A percentile compares a stretch with the other conserved stretches of the same genome.
phyloP scores from a whole-genome alignment of 2,329 filamentous ascomycete species.

The Purpureocillium takamizusanense region DNA sequence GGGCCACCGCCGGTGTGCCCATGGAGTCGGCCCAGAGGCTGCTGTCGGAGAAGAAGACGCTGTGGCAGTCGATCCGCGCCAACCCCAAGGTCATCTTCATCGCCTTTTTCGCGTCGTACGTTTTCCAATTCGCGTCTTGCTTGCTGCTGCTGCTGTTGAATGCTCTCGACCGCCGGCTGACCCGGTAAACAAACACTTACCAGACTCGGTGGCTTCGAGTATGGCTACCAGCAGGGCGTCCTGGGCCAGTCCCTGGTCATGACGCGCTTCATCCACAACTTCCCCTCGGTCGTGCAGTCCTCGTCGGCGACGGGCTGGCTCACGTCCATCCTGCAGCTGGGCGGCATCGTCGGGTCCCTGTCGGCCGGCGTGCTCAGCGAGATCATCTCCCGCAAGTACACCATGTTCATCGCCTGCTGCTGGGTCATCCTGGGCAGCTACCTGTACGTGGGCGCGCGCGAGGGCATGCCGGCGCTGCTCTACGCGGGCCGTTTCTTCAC shows the following conservation, averaged over 20 bases:
- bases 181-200: background rate
- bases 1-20: conserved; percentile 3
- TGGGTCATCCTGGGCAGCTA: conserved; percentile 34
- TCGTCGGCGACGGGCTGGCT: conserved; percentile 40
- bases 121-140: background rate
- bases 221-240: conserved; percentile 47
- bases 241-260: conserved; percentile 45
- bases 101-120: conserved; percentile 30
- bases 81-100: conserved; percentile 29
- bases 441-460: conserved; percentile 31
- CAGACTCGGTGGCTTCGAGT: conserved; percentile 41
- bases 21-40: conserved; percentile 10
- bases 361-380: conserved; percentile 33
- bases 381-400: too few species aligned
- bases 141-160: background rate
- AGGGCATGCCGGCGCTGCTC: conserved; percentile 27
- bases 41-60: conserved; percentile 5
- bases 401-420: too few species aligned
- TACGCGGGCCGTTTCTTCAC: conserved; percentile 41
- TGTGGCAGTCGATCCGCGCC: conserved; percentile 9
- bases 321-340: conserved; percentile 40
- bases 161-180: too few species aligned
- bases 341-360: conserved; percentile 38
- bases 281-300: conserved; percentile 36
- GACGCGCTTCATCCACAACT: conserved; percentile 36